Conservation (phyloP, 768 basidiomycete genomes). For the Saitozyma sp. region DNA sequence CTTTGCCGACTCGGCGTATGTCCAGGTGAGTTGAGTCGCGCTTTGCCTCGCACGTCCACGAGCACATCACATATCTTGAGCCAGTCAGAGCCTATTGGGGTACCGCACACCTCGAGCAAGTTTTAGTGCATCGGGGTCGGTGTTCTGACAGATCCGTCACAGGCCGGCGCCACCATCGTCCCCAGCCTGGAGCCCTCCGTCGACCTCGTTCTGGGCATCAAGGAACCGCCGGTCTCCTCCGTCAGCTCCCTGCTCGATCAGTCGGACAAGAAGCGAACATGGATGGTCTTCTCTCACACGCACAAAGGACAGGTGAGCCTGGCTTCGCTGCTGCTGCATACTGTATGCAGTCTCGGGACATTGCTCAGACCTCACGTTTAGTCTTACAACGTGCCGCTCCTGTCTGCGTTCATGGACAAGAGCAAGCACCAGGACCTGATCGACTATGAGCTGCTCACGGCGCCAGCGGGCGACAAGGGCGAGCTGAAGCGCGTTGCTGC, state of each 20-base stretch:
- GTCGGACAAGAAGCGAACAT: constrained; percentile 60
- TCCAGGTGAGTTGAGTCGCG: constrained; percentile 58
- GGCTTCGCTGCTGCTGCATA: no score
- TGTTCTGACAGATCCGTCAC: background rate
- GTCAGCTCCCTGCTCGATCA: constrained; percentile 56
- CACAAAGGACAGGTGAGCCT: constrained; percentile 59
- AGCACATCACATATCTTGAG: no score
- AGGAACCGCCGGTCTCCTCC: constrained; percentile 73
- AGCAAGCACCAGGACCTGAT: constrained; percentile 57
- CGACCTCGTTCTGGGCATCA: constrained; percentile 82
- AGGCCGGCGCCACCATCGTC: constrained; percentile 77
- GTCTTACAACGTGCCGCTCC: constrained; percentile 75
- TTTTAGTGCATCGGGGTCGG: background rate
- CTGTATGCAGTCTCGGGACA: background rate
- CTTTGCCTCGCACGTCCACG: background rate
- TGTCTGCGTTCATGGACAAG: constrained; percentile 56
- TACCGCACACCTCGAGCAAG: no score
- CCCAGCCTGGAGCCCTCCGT: constrained; percentile 60
- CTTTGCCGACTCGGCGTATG: constrained; percentile 65
- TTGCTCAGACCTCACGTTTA: constrained; percentile 45
- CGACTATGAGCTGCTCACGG: constrained; percentile 81
- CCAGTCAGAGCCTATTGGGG: no score
- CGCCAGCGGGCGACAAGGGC: constrained; percentile 46
- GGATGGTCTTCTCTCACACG: constrained; percentile 91
- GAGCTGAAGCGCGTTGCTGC: constrained; percentile 65